A percentile compares a stretch with the other conserved stretches of the same genome.
Evolutionary conservation across 2,329 filamentous ascomycete genomes (phyloP).

Genomic region (Daldinia sp.): DNA sequence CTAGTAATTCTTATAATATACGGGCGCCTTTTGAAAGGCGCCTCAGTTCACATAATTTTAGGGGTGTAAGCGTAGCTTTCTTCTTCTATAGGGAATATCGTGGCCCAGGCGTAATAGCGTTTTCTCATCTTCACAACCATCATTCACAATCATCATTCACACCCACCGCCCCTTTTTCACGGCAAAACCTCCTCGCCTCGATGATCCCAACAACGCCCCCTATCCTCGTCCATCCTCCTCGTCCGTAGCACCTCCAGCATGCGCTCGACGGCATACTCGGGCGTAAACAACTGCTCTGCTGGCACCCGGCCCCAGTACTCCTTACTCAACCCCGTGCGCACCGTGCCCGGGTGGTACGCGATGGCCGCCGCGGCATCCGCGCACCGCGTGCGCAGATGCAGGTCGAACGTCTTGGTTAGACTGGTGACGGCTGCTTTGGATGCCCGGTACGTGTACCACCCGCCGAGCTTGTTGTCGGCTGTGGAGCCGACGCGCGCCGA

Average conservation of each 20-base stretch:
- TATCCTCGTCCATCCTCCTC: conserved; percentile 56
- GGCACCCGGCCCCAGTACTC: conserved; percentile 75
- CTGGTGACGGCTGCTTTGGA: conserved; percentile 79
- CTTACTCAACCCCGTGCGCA: conserved; percentile 75
- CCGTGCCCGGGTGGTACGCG: conserved; percentile 81
- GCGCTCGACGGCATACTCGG: conserved; percentile 71
- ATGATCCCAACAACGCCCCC: conserved; percentile 76
- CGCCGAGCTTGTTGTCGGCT: conserved; percentile 74
- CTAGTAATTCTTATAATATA: conserved; percentile 12
- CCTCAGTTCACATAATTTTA: not conserved
- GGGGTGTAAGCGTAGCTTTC: not conserved
- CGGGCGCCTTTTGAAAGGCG: not conserved
- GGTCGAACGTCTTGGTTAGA: conserved; percentile 75
- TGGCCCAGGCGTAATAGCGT: too few relatives aligned
- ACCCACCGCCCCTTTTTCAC: conserved; percentile 46
- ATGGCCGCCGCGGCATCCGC: conserved; percentile 69
- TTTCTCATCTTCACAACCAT: not conserved
- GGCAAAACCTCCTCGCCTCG: conserved; percentile 69
- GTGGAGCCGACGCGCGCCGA: conserved; percentile 80
- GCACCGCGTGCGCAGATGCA: conserved; percentile 65
- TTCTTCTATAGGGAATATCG: too few relatives aligned
- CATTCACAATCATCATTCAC: not conserved
- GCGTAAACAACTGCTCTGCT: conserved; percentile 69
- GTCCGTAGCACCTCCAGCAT: conserved; percentile 66
- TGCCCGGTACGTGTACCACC: conserved; percentile 84